A percentile compares a stretch with the other conserved stretches of the same genome.
These are phyloP conservation scores for Pestalotiopsis sp. DNA, from an alignment of 2,329 filamentous ascomycete genomes.

Conservation along the genomic window DNA sequence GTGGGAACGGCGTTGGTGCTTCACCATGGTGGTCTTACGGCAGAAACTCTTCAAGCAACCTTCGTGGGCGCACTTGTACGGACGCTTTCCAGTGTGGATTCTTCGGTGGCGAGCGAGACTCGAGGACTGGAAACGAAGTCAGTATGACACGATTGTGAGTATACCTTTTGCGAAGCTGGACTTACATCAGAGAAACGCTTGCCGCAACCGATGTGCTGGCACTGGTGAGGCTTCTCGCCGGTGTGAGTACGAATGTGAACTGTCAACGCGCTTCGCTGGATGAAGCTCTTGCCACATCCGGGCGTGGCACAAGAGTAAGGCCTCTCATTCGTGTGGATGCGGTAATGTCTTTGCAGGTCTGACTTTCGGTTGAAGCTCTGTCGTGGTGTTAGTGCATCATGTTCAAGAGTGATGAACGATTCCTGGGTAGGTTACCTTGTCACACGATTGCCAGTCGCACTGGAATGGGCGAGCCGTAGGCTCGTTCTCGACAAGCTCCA, in stretches of 20 bases:
- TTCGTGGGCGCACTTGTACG: slow-evolving; percentile 64
- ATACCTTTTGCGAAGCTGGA: slow-evolving; percentile 18
- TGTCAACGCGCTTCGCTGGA: slow-evolving; percentile 70
- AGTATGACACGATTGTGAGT: neutral
- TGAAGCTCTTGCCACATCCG: slow-evolving; percentile 71
- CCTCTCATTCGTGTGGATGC: slow-evolving; percentile 73
- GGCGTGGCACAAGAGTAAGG: slow-evolving; percentile 65
- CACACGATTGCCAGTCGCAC: slow-evolving; percentile 66
- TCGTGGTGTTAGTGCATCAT: slow-evolving; percentile 19
- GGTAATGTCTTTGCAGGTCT: slow-evolving; percentile 70
- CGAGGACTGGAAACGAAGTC: slow-evolving; percentile 52
- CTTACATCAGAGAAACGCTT: slow-evolving; percentile 73
- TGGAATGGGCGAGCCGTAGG: slow-evolving; percentile 64
- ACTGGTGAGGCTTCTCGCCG: slow-evolving; percentile 73
- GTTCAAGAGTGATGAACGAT: neutral
- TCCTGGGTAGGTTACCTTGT: slow-evolving; percentile 52
- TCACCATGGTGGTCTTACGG: slow-evolving; percentile 73
- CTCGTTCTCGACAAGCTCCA: slow-evolving; percentile 68
- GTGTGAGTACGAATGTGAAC: slow-evolving; percentile 74
- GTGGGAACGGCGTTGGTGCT: slow-evolving; percentile 66
- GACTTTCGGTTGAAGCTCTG: slow-evolving; percentile 76
- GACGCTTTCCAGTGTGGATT: slow-evolving; percentile 69
- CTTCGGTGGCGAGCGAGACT: slow-evolving; percentile 67
- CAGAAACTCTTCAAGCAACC: slow-evolving; percentile 72
- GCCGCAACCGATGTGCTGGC: slow-evolving; percentile 65